Conservation (phyloP, 768 basidiomycete species). For the Pleurotus djamor region DNA sequence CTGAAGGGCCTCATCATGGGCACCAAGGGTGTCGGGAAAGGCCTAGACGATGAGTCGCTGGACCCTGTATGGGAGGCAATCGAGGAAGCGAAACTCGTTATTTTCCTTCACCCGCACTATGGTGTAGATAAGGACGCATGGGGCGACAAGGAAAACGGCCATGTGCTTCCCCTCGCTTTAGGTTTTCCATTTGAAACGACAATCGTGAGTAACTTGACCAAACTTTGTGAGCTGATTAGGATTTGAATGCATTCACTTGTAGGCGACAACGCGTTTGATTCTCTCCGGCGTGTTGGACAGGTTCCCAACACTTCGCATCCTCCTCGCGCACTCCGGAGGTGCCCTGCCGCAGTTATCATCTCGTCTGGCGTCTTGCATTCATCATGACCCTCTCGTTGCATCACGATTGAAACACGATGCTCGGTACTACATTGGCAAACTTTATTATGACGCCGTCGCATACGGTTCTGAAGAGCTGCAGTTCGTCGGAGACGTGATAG, state of each 20-base stretch:
- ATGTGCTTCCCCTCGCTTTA: constrained; percentile 82
- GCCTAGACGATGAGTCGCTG: constrained; percentile 76
- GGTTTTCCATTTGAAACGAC: constrained; percentile 94
- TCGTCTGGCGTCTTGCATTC: constrained; percentile 80
- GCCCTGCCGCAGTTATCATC: constrained; percentile 83
- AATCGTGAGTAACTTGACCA: constrained; percentile 47
- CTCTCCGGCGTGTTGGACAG: constrained; percentile 80
- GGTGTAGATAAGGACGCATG: constrained; percentile 74
- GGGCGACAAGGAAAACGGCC: constrained; percentile 79
- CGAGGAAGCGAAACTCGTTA: constrained; percentile 63
- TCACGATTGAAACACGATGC: constrained; percentile 78
- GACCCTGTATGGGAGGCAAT: constrained; percentile 85
- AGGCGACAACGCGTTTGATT: constrained; percentile 79
- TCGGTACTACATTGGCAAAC: constrained; percentile 75
- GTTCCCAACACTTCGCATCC: constrained; percentile 68
- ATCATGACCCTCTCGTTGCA: constrained; percentile 80
- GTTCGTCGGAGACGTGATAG: constrained; percentile 71
- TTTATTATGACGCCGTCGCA: constrained; percentile 86
- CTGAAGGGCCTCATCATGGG: constrained; percentile 81
- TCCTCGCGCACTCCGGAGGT: constrained; percentile 88
- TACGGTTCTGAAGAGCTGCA: constrained; percentile 85
- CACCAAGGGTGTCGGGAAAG: constrained; percentile 72
- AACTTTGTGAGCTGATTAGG: not conserved
- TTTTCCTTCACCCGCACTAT: constrained; percentile 88
- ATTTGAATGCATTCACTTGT: constrained; percentile 8